Conservation (phyloP, 257 asterid species). For the Solanum appendiculatum region DNA sequence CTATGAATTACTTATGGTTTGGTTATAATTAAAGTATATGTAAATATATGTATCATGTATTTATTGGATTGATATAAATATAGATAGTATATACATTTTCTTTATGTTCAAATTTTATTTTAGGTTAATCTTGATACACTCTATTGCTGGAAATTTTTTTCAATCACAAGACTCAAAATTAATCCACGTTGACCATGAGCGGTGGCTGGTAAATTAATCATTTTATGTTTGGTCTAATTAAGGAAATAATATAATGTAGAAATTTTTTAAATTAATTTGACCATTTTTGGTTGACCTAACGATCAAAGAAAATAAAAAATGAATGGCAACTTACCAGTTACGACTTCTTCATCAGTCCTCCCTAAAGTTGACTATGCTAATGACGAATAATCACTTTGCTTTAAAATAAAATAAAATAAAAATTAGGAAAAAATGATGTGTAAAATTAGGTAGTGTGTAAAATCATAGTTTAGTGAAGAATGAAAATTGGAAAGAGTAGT, state of each 20-base stretch:
- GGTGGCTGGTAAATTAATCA: neutral
- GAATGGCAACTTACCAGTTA: neutral
- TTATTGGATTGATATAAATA: neutral
- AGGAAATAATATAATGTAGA: neutral
- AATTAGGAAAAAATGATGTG: neutral
- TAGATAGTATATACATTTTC: accelerated
- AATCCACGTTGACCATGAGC: neutral
- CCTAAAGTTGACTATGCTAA: neutral
- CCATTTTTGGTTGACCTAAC: neutral
- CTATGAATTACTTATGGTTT: neutral
- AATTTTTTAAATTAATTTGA: neutral
- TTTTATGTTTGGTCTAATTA: too few species aligned
- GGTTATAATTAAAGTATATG: neutral
- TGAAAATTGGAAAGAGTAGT: neutral
- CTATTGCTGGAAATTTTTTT: neutral
- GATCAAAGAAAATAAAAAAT: neutral
- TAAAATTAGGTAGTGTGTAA: neutral
- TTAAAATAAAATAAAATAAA: neutral
- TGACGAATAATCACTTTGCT: neutral
- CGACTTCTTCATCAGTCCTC: neutral
- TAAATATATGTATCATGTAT: neutral
- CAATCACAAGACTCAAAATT: neutral
- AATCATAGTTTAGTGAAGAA: neutral
- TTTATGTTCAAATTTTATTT: neutral
- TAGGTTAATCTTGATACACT: neutral